Percentiles rank a stretch among this genome's conserved stretches.
Evolutionary conservation across 2,329 filamentous ascomycete genomes (phyloP).

Genomic region (Alternaria sp.): DNA sequence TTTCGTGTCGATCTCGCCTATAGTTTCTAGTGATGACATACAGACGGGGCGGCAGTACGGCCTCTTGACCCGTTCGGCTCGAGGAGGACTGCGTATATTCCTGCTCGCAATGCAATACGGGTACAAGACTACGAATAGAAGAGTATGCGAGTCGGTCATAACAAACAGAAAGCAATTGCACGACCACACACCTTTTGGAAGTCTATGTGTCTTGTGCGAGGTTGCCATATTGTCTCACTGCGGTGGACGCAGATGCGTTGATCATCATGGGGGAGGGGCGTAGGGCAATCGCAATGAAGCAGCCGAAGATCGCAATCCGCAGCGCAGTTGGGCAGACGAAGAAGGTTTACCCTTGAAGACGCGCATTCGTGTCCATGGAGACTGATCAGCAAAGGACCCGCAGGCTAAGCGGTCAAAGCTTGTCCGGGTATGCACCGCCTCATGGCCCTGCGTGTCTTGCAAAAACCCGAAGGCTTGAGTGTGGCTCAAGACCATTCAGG

Average conservation of each 20-base stretch:
- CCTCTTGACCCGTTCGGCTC: not conserved
- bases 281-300: not conserved
- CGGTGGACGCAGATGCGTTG: not conserved
- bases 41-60: not conserved
- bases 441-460: slow-evolving; percentile 20
- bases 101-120: not conserved
- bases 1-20: not conserved
- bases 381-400: slow-evolving; percentile 10
- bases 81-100: not conserved
- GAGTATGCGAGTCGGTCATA: not conserved
- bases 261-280: not conserved
- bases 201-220: not conserved
- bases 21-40: not conserved
- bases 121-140: not conserved
- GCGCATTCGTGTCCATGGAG: not conserved
- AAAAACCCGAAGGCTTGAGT: not conserved
- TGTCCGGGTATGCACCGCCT: slow-evolving; percentile 22
- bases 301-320: not conserved
- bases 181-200: not conserved
- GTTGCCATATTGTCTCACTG: not conserved
- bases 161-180: not conserved
- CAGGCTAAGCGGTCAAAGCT: slow-evolving; percentile 18
- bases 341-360: not conserved
- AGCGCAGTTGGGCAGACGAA: not conserved
- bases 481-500: slow-evolving; percentile 10